Evolutionary conservation across 2,329 filamentous ascomycete species (phyloP), one percentile per base, ranked within the genome.

Genomic region (Trichoderma hamatum): DNA sequence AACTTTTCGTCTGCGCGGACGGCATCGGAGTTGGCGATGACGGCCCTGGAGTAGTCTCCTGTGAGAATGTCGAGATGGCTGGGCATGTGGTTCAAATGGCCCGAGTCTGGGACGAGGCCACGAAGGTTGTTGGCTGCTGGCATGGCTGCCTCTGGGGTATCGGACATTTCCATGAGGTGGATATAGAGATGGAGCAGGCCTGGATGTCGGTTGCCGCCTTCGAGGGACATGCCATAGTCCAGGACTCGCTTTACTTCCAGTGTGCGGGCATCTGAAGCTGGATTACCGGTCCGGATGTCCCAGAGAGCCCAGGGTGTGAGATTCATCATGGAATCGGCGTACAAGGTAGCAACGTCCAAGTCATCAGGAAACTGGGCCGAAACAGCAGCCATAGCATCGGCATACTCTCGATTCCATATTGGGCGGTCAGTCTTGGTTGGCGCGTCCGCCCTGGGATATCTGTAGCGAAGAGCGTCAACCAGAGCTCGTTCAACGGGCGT

Each of bases 111-210:
- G 0, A 90, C 86, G 2, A 93, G 83, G 11, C 82, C 83, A 26
- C 90, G 87, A 13, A 93, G 82, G 19, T 81, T 79, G 73, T 93
- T 85, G 5, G 90, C 90, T 0, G 85, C 82, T 0, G 84, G 80
- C 19, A 92, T 76, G 1, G 89, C 91, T 1, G 79, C 76, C 75
- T 92, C 91, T 0, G 91, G 91, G 0, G 81, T 84, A 0, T 82
- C 80, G 0, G 90, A 93, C 91, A 93, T 93, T 75, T 94, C 91
- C 83, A 92, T 91, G 3, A 92, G 84, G 73, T 93, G 91, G 49
- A 93, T 91, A 76, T 94, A 94, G 36, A 93, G 79, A 76, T 94
- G 92, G 6, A 93, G 81, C 0, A 94, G 78, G 0, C 91, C 92
- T 0, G 92, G 89, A 73, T 96, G 92, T 7, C 80, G 73, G 3